Base-by-base conservation (phyloP, 805 yeast species). In the Yamadazyma sp. region DNA sequence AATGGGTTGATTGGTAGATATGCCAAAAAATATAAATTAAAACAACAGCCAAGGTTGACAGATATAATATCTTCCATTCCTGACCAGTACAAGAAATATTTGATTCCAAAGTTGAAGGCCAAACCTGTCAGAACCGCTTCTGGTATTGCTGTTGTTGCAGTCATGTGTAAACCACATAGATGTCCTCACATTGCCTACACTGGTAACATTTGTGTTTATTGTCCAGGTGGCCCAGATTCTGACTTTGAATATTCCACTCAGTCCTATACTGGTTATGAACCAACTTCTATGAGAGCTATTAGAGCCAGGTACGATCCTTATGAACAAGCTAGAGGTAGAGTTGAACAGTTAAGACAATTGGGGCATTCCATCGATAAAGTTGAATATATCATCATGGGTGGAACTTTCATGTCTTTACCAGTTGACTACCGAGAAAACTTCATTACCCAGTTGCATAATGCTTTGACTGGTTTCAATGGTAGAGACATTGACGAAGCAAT, bases 181-280 rank as follows among this genome's bases (percentile, higher is more conserved):
- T 93, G 99, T 64, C 99, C 99, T 18, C 99, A 93, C 62, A 93
- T 93, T 53, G 98, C 99, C 14, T 93, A 93, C 60, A 93, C 99
- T 0, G 99, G 99, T 45, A 93, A 93, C 57, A 93, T 93, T 45
- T 93, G 99, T 70, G 99, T 93, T 9, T 93, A 85, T 59, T 93
- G 99, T 67, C 99, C 99, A 4, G 99, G 99, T 43, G 99, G 99
- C 2, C 99, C 99, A 3, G 99, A 93, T 60, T 84, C 95, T 1
- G 99, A 93, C 64, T 93, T 93, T 57, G 99, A 93, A 59, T 93
- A 93, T 62, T 87, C 96, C 1, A 93, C 99, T 3, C 99, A 93
- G 64, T 89, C 97, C 3, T 93, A 93, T 56, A 93, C 99, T 0
- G 99, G 99, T 25, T 93, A 93, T 57, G 99, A 93, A 60, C 99